phyloP scores from a whole-genome alignment of 176 grass and related monocot species.

The Ampelocalamus luodianensis region DNA sequence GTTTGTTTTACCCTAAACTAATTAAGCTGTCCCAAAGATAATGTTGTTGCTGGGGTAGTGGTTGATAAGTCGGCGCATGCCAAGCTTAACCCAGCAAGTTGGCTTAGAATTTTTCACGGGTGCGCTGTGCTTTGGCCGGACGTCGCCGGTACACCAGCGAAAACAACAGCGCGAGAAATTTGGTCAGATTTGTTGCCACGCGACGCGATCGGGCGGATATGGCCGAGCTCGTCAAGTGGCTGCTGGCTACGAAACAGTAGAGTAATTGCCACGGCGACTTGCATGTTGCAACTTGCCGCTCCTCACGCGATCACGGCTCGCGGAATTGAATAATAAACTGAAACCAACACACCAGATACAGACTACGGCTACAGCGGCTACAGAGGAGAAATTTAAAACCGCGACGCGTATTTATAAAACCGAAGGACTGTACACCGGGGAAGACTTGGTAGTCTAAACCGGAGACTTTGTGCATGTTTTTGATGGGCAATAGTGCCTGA shows the following conservation, averaged over 20 bases:
- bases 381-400: background rate
- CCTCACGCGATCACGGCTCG: background rate
- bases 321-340: conserved; percentile 25
- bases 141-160: background rate
- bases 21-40: background rate
- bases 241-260: conserved; percentile 25
- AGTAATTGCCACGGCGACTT: conserved; percentile 40
- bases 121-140: background rate
- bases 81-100: conserved; percentile 21
- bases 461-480: conserved; percentile 20
- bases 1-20: conserved; percentile 21
- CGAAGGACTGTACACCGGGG: background rate
- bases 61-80: conserved; percentile 39
- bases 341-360: background rate
- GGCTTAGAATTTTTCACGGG: conserved; percentile 21
- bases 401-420: background rate
- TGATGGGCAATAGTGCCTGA: background rate
- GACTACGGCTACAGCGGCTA: background rate
- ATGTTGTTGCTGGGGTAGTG: background rate
- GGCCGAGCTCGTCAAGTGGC: conserved; percentile 19
- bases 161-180: conserved; percentile 33
- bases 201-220: background rate
- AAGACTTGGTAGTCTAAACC: background rate
- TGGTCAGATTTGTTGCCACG: conserved; percentile 41
- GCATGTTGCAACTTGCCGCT: conserved; percentile 17